Evolutionary conservation across 2,329 filamentous ascomycete genomes (phyloP), one percentile per base, ranked within the genome.

Genomic region (Cladophialophora psammophila): DNA sequence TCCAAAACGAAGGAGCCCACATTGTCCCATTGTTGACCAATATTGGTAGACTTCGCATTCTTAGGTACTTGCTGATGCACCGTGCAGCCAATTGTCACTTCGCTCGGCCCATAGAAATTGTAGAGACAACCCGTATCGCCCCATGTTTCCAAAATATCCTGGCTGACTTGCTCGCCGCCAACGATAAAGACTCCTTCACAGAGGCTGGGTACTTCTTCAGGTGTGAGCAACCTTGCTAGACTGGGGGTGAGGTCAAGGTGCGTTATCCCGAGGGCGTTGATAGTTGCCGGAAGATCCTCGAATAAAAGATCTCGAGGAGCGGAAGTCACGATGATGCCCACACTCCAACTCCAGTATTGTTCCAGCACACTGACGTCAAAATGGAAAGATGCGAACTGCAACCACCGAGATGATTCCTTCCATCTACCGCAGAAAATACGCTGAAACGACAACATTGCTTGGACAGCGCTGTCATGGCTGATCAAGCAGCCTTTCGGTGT

Each of bases 301-400:
- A 97, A 89, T 1, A 97, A 90, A 1, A 97, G 76, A 75, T 97
- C 93, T 71, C 92, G 87, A 0, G 92, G 91, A 6, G 92, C 93
- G 1, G 91, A 89, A 1, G 94, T 90, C 0, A 97, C 86, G 3
- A 91, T 90, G 32, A 97, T 93, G 1, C 93, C 93, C 0, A 95
- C 91, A 34, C 90, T 93, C 94, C 94, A 97, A 65, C 90, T 95
- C 93, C 93, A 97, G 76, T 94, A 97, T 74, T 97, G 94, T 75
- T 97, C 94, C 0, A 97, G 84, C 0, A 97, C 91, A 1, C 92
- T 95, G 3, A 97, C 94, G 73, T 97, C 94, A 68, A 97, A 97
- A 77, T 97, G 94, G 64, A 97, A 92, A 0, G 93, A 94, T 1
- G 94, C 94, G 75, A 97, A 97, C 75, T 97, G 94, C 0, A 97